Evolutionary conservation across 2,329 filamentous ascomycete genomes (phyloP), one percentile per base, ranked within the genome.

Genomic region (Aureobasidium sp.): DNA sequence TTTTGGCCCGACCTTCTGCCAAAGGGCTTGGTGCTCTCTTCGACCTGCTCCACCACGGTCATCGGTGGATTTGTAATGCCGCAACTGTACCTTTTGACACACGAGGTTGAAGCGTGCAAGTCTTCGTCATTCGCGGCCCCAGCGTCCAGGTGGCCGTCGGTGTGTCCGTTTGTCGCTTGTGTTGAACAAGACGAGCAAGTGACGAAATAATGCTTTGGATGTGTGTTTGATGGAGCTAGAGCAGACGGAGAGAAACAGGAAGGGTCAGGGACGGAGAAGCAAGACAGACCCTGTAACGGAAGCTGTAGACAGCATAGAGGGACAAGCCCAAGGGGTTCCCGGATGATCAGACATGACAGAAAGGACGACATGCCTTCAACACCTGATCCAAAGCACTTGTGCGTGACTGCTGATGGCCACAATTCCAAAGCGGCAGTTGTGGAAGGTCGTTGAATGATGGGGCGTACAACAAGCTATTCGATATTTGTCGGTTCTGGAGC

Each of bases 401-500:
- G 53, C 44, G 33, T 59, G 44, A 47, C 29, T 29, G 37, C 42
- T 45, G 53, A 19, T 48, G 54, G 54, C 54, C 42, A 39, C 42
- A 59, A 59, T 27, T 48, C 54, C 54, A 59, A 59, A 48, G 42
- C 54, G 54, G 54, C 54, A 59, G 44, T 60, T 60, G 45, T 49
- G 57, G 24, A 42, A 60, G 45, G 57, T 60, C 57, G 57, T 60
- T 60, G 45, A 60, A 50, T 39, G 35, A 60, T 39, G 57, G 57
- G 45, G 45, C 42, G 42, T 29, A 50, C 47, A 50, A 50, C 29
- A 27, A 47, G 14, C 7, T 37, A 6, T 47, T 19, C 42, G 22
- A 11, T 37, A 24, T 60, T 60, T 49, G 44, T 50, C 44, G 57
- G 44, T 60, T 60, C 57, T 47, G 29, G 54, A 59, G 42, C 44